Conservation (phyloP, 108 stramenopile genomes). For the Craspedostauros australis region DNA sequence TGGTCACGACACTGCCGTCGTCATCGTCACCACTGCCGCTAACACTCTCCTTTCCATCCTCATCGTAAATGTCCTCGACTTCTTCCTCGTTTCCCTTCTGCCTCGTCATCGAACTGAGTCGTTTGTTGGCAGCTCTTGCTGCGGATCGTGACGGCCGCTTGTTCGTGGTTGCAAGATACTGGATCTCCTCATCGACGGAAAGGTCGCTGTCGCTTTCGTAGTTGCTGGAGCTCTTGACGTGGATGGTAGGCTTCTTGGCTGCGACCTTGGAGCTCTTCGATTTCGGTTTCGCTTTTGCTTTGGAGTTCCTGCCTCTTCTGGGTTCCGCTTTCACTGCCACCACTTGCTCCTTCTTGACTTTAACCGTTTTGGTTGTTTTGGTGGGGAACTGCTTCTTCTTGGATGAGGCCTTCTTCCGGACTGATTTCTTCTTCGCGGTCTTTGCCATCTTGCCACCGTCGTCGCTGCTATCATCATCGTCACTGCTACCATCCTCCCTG, state of each 20-base stretch:
- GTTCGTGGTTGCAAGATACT: constrained; percentile 1
- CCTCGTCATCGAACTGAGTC: constrained; percentile 20
- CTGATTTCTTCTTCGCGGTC: constrained; percentile 6
- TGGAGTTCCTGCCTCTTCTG: constrained; percentile 15
- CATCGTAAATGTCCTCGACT: constrained; percentile 13
- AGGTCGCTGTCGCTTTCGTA: constrained; percentile 57
- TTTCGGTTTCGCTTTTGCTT: constrained; percentile 3
- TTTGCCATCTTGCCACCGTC: constrained; percentile 4
- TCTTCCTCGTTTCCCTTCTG: constrained; percentile 10
- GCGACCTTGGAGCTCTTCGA: constrained; percentile 7
- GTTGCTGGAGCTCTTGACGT: constrained; percentile 7
- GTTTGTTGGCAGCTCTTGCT: constrained; percentile 30
- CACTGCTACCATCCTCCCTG: background rate
- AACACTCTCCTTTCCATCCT: constrained; percentile 19
- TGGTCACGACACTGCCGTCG: background rate
- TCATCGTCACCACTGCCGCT: constrained; percentile 19
- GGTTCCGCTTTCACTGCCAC: constrained; percentile 9
- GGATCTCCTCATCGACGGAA: constrained; percentile 17
- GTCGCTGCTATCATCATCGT: constrained; percentile 2
- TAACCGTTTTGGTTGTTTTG: background rate
- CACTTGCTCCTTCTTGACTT: background rate
- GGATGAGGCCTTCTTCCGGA: too few species aligned
- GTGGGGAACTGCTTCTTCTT: constrained; percentile 13
- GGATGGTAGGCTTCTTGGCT: constrained; percentile 29
- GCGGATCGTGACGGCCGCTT: constrained; percentile 39